phyloP scores from a whole-genome alignment of 768 basidiomycete genomes.

The Suillus ampliporus region DNA sequence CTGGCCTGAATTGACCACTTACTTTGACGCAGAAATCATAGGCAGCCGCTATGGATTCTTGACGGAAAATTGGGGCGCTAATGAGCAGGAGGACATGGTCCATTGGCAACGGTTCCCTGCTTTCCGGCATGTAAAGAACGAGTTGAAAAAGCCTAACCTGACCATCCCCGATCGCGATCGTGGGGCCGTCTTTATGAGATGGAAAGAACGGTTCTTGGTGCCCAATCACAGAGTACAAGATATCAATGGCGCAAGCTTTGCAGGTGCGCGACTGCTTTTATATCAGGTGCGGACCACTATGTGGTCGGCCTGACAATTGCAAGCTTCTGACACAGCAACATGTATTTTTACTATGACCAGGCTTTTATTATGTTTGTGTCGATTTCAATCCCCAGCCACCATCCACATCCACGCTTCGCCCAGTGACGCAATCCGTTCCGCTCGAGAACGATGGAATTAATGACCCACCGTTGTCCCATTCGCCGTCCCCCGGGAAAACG shows the following conservation, averaged over 20 bases:
- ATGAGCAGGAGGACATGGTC: conserved; percentile 88
- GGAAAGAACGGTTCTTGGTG: conserved; percentile 97
- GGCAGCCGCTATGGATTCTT: conserved; percentile 90
- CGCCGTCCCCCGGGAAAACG: conserved; percentile 40
- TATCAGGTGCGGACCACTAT: conserved; percentile 4
- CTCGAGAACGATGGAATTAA: conserved; percentile 34
- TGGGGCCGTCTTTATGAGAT: conserved; percentile 91
- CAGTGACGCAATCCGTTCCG: conserved; percentile 43
- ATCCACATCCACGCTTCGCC: conserved; percentile 37
- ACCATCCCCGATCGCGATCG: conserved; percentile 80
- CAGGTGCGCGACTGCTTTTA: conserved; percentile 59
- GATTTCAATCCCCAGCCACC: conserved; percentile 78
- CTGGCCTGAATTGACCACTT: conserved; percentile 95
- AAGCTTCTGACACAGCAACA: conserved; percentile 23
- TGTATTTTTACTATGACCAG: conserved; percentile 42
- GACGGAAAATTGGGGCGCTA: conserved; percentile 90
- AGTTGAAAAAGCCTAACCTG: conserved; percentile 77
- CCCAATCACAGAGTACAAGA: conserved; percentile 93
- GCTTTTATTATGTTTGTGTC: conserved; percentile 95
- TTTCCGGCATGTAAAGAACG: conserved; percentile 80
- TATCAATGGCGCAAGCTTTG: conserved; percentile 94
- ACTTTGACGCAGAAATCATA: conserved; percentile 96
- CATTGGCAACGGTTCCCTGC: conserved; percentile 96
- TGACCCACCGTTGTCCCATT: conserved; percentile 33
- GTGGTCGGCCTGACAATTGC: conserved; percentile 9